Percentiles rank a stretch among this genome's conserved stretches.
Evolutionary conservation across 805 yeast genomes (phyloP).

Genomic region (Saccharomycopsis babjevae): DNA sequence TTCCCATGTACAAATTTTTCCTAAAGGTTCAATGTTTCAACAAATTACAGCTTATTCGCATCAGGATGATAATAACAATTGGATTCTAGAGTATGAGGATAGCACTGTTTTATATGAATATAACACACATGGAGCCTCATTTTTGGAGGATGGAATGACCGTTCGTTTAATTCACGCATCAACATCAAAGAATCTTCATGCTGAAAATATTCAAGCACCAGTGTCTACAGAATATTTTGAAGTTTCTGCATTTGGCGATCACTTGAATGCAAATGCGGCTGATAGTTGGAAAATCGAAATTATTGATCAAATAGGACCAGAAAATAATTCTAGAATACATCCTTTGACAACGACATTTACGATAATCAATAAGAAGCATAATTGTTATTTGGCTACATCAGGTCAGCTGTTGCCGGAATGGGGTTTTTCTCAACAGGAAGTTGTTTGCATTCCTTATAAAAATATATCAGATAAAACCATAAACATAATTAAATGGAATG

Average conservation of each 20-base stretch:
- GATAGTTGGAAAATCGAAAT: conserved; percentile 73
- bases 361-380: conserved; percentile 52
- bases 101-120: conserved; percentile 26
- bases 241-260: conserved; percentile 65
- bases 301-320: conserved; percentile 45
- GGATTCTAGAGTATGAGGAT: conserved; percentile 29
- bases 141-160: conserved; percentile 45
- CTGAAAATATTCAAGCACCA: conserved; percentile 58
- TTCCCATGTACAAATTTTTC: conserved; percentile 61
- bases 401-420: conserved; percentile 82
- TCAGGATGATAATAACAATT: conserved; percentile 62
- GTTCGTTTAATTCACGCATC: conserved; percentile 51
- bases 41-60: conserved; percentile 72
- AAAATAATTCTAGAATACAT: conserved; percentile 46
- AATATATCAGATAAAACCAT: conserved; percentile 56
- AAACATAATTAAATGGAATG: conserved; percentile 80
- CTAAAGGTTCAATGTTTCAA: conserved; percentile 67
- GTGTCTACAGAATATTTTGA: conserved; percentile 43
- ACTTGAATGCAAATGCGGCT: conserved; percentile 50
- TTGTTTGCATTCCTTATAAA: conserved; percentile 62
- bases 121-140: conserved; percentile 25
- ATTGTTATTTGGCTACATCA: conserved; percentile 78
- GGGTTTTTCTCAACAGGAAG: conserved; percentile 98
- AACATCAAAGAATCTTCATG: conserved; percentile 58
- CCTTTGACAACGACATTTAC: conserved; percentile 83